A percentile compares a stretch with the other conserved stretches of the same genome.
Evolutionary conservation across 1,284 basidiomycete species (phyloP).

Genomic region (Pseudozyma tsukubaensis): DNA sequence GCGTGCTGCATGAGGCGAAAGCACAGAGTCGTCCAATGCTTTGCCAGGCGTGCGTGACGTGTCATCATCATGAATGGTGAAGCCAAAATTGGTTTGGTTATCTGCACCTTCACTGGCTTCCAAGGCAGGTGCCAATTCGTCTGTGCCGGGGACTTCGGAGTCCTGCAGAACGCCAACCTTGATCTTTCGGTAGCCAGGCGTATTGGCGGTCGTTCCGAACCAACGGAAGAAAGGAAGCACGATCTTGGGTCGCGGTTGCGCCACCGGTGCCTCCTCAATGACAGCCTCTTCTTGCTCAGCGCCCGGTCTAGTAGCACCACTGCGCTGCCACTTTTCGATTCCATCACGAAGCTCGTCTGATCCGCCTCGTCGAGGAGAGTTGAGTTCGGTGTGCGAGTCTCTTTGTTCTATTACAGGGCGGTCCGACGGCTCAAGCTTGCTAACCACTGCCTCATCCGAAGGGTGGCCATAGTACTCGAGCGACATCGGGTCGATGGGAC

Average conservation of each 20-base stretch:
- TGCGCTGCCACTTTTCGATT: conserved; percentile 50
- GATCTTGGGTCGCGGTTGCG: conserved; percentile 49
- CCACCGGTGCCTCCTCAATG: conserved; percentile 10
- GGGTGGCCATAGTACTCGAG: conserved; percentile 50
- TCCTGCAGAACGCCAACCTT: conserved; percentile 60
- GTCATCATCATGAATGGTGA: conserved; percentile 46
- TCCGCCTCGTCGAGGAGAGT: conserved; percentile 13
- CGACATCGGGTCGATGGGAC: conserved; percentile 45
- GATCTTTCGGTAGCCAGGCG: conserved; percentile 61
- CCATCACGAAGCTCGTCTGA: conserved; percentile 50
- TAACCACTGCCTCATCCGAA: conserved; percentile 14
- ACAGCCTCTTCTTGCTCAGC: conserved; percentile 20
- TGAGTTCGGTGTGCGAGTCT: neutral
- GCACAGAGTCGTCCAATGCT: conserved; percentile 25
- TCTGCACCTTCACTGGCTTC: conserved; percentile 17
- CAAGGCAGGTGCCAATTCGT: conserved; percentile 37
- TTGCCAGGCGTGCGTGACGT: conserved; percentile 26
- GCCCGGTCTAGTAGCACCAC: conserved; percentile 21
- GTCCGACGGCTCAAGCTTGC: conserved; percentile 21
- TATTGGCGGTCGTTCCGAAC: conserved; percentile 64
- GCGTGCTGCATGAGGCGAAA: conserved; percentile 31
- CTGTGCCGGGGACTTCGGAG: conserved; percentile 42
- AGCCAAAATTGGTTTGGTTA: conserved; percentile 18
- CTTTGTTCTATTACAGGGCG: conserved; percentile 12
- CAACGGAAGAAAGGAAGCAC: conserved; percentile 63